Base-by-base conservation (phyloP, 148 eudicot genomes). In the Diospyros lotus region DNA sequence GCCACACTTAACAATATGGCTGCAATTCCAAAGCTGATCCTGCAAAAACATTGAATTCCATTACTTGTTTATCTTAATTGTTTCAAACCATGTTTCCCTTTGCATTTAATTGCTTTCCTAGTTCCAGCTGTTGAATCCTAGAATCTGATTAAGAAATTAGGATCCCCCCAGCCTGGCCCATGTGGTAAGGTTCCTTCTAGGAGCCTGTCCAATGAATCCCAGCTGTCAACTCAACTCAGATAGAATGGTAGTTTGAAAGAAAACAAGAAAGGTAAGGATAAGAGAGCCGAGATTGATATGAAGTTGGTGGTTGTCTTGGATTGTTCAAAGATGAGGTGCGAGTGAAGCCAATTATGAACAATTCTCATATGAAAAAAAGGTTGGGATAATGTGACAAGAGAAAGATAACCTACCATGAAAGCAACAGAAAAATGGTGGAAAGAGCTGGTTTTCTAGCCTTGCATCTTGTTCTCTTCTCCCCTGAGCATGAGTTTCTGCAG, bases 341-440 rank as follows among this genome's bases (percentile, higher is more conserved):
- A 52, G 40, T 7, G 13, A 5, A 8, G n/a, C 2, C 1, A 17
- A 1, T 1, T 1, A 11, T 5, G 12, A 45, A 48, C 0, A 55
- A 28, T 28, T 28, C 28, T 28, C 28, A 28, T 28, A 28, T 28
- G 28, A 28, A 28, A 28, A 28, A 28, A 28, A 0, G 28, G 28
- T 28, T 28, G 28, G 28, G 28, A 28, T 28, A 28, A 28, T 28
- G 28, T 9, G 3, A 14, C n/a, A 42, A 48, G 8, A 72, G 70
- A 43, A 14, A 78, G 76, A 45, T 14, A 66, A 73, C 81, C 7
- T 79, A 92, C 97, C 97, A 92, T 9, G 97, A 92, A 39, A 88
- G 45, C 12, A 74, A 7, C 43, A 82, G 64, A 39, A 82, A 75
- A 76, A 71, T 41, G 77, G 3, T 56, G 7, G 82, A 46, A 76